A percentile compares a stretch with the other conserved stretches of the same genome.
phyloP scores from a whole-genome alignment of 345 rosid genomes.

The Jatropha curcas region DNA sequence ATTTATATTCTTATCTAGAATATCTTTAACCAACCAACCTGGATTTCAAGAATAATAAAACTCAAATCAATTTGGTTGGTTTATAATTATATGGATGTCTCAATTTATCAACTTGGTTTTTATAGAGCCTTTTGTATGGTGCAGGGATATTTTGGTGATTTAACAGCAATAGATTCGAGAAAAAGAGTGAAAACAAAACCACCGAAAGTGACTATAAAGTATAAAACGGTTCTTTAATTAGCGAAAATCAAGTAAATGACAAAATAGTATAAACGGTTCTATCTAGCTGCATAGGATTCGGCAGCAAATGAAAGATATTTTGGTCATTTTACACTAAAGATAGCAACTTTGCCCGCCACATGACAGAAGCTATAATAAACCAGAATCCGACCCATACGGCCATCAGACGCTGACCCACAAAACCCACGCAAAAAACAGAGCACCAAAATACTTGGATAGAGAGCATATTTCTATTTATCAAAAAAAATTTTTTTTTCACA shows the following conservation, averaged over 20 bases:
- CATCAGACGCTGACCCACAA: no score
- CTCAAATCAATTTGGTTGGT: no score
- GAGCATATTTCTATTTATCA: no score
- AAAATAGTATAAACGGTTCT: background rate
- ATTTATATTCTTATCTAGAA: no score
- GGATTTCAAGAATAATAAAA: no score
- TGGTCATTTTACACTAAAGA: background rate
- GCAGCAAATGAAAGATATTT: slow-evolving; percentile 6
- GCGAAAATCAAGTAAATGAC: background rate
- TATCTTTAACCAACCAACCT: no score
- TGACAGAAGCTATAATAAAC: background rate
- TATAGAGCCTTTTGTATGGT: no score
- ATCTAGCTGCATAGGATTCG: background rate
- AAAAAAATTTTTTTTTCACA: no score
- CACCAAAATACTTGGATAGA: background rate
- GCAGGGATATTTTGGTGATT: background rate
- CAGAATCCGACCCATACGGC: slow-evolving; percentile 7
- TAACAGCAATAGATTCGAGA: background rate
- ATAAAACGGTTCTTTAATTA: background rate
- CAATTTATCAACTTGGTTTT: no score
- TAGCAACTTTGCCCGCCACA: background rate
- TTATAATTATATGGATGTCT: no score
- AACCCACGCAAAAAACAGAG: no score
- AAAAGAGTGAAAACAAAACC: background rate
- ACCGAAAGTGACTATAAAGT: slow-evolving; percentile 10